phyloP scores from a whole-genome alignment of 768 basidiomycete genomes.

The Chalciporus piperatus region DNA sequence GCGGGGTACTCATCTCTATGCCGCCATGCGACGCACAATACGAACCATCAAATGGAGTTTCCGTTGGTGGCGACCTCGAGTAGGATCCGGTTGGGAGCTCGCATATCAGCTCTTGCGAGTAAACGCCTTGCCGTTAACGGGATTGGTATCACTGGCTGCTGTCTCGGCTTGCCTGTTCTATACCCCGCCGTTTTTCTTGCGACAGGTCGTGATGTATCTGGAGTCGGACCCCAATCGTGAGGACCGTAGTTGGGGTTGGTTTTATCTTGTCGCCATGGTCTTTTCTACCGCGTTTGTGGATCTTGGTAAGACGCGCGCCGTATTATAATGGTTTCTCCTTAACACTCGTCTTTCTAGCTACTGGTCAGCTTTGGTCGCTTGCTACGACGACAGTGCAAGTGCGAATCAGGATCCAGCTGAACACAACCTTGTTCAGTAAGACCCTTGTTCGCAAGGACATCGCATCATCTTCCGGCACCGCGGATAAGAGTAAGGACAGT shows the following conservation, averaged over 20 bases:
- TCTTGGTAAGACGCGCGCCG: slow-evolving; percentile 35
- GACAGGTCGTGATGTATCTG: slow-evolving; percentile 58
- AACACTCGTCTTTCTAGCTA: slow-evolving; percentile 39
- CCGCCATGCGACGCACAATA: slow-evolving; percentile 60
- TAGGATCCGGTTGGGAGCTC: slow-evolving; percentile 65
- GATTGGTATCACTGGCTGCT: slow-evolving; percentile 50
- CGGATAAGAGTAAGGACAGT: slow-evolving; percentile 23
- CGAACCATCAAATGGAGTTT: slow-evolving; percentile 49
- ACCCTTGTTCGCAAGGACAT: slow-evolving; percentile 84
- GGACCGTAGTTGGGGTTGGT: slow-evolving; percentile 70
- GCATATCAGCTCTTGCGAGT: slow-evolving; percentile 59
- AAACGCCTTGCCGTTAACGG: slow-evolving; percentile 43
- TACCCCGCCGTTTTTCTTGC: slow-evolving; percentile 58
- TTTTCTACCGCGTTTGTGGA: slow-evolving; percentile 41
- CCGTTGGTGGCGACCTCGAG: slow-evolving; percentile 54
- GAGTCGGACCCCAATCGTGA: slow-evolving; percentile 58
- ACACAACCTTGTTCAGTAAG: slow-evolving; percentile 82
- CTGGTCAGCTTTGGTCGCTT: slow-evolving; percentile 69
- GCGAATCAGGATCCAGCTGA: slow-evolving; percentile 70
- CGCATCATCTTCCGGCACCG: slow-evolving; percentile 54
- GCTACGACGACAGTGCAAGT: slow-evolving; percentile 69
- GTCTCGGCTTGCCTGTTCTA: slow-evolving; percentile 66
- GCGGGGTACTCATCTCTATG: slow-evolving; percentile 63
- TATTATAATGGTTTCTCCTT: not conserved
- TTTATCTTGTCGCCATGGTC: slow-evolving; percentile 56